Evolutionary conservation across 257 asterid species (phyloP), one percentile per base, ranked within the genome.

Genomic region (Cordia subcordata): DNA sequence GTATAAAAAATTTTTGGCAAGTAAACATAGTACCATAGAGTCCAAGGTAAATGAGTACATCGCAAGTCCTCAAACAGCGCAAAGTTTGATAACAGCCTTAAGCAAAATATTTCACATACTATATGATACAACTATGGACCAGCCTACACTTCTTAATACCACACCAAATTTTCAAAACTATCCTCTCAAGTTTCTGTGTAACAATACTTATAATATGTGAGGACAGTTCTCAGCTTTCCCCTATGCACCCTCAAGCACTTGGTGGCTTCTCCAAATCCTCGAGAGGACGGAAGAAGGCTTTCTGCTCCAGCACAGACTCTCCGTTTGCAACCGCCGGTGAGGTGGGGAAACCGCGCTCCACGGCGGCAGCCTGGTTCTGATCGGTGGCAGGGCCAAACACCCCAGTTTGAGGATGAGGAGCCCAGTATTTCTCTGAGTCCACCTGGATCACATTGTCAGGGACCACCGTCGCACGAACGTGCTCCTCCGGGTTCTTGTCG

Each of bases 191-290:
- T 14, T 42, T 42, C 14, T 42, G 3, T 42, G n/a, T n/a, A n/a
- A n/a, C n/a, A n/a, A n/a, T n/a, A n/a, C 47, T 42, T 42, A 42
- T 42, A 42, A 42, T 42, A 42, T 42, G 10, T 27, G 47, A 42
- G 47, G 47, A 42, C 15, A 42, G 15, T 42, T 14, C 47, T 42
- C 10, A 42, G 47, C 47, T 42, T 42, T 42, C 47, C n/a, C 44
- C 10, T 42, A 11, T 1, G 15, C 47, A 42, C 14, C n/a, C 15
- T 42, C 15, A 42, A 42, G 47, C 8, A 4, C 21, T 37, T 11
- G 68, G 46, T 1, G 96, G 88, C 75, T 85, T 92, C 55, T 92
- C 99, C 77, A 92, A 67, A 74, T 88, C 87, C 85, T 92, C 99
- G 0, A 74, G 79, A 37, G 94, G 80, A 55, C 98, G 95, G 80